Conservation (phyloP, 2,329 filamentous ascomycete genomes). For the Sphaerulina populicola region DNA sequence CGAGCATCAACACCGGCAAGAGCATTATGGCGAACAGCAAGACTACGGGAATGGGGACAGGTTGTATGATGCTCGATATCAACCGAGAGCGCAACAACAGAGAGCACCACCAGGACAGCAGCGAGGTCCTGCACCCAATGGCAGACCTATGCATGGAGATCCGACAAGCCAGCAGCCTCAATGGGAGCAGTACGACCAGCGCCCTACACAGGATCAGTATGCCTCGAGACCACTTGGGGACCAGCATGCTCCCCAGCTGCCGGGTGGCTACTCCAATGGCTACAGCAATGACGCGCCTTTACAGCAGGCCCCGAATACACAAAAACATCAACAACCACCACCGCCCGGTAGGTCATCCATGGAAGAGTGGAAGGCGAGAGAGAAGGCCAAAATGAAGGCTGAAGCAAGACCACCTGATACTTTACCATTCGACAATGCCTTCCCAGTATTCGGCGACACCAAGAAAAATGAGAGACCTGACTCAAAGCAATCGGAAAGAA, state of each 20-base stretch:
- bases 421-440: constrained; percentile 40
- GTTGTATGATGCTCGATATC: constrained; percentile 24
- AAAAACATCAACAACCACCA: not conserved
- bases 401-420: constrained; percentile 25
- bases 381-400: constrained; percentile 28
- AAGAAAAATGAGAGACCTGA: constrained; percentile 22
- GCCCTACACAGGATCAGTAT: constrained; percentile 1
- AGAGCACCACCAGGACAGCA: constrained; percentile 5
- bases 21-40: constrained; percentile 9
- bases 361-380: constrained; percentile 31
- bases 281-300: not conserved
- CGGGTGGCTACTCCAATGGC: not conserved
- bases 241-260: not conserved
- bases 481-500: constrained; percentile 14
- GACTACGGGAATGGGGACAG: constrained; percentile 17
- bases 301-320: not conserved
- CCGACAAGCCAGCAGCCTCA: constrained; percentile 5
- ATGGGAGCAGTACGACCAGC: constrained; percentile 6
- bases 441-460: constrained; percentile 38
- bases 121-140: constrained; percentile 4
- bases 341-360: constrained; percentile 23
- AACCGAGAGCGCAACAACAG: constrained; percentile 20
- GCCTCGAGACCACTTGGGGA: not conserved
- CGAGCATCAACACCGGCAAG: constrained; percentile 10
- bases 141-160: constrained; percentile 2